phyloP scores from a whole-genome alignment of 805 yeast species.

The Nakazawaea holstii region DNA sequence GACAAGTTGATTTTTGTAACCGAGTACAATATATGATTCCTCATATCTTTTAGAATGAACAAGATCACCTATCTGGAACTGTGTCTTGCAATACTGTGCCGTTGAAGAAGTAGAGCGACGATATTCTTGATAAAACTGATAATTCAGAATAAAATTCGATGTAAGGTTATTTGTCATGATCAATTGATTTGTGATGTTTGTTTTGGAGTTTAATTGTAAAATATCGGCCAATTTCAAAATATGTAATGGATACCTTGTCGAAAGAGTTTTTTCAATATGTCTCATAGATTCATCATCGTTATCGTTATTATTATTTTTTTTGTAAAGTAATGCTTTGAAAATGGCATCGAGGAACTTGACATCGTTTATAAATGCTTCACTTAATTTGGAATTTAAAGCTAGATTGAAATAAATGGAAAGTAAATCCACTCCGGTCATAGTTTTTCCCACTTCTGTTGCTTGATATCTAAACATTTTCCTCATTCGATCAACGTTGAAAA shows the following conservation, averaged over 20 bases:
- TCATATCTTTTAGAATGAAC: background rate
- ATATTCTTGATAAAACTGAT: background rate
- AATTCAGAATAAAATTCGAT: background rate
- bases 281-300: background rate
- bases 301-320: background rate
- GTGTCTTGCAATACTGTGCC: background rate
- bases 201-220: background rate
- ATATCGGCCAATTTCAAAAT: background rate
- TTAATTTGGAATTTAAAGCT: background rate
- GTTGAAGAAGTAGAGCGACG: too few species aligned
- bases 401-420: background rate
- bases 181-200: too few species aligned
- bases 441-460: background rate
- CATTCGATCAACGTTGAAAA: background rate
- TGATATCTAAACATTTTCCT: background rate
- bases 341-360: background rate
- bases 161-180: background rate
- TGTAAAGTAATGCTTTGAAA: background rate
- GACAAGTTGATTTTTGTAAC: background rate
- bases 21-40: background rate
- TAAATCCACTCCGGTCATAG: background rate
- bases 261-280: background rate
- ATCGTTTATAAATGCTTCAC: background rate
- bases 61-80: slow-evolving; percentile 3
- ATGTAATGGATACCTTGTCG: background rate